A percentile compares a stretch with the other conserved stretches of the same genome.
phyloP scores from a whole-genome alignment of 352 stramenopile species.

The Pythium diclinum region DNA sequence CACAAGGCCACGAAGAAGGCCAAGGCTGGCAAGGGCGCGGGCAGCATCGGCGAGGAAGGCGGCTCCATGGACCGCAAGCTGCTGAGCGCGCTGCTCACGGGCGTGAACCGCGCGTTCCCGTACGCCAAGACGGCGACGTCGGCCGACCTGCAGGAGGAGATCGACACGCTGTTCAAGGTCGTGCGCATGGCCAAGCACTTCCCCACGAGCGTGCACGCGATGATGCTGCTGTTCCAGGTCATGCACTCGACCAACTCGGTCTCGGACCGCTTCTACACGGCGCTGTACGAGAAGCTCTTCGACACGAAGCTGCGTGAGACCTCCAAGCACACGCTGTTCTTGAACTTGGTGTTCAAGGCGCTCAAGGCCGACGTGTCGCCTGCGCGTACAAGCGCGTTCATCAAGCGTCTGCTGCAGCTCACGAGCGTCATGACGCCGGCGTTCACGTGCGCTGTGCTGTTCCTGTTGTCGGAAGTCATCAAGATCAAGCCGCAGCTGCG shows the following conservation, averaged over 20 bases:
- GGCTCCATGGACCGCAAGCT: constrained; percentile 91
- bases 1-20: constrained; percentile 44
- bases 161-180: constrained; percentile 80
- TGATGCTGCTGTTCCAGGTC: constrained; percentile 95
- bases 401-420: constrained; percentile 93
- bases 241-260: constrained; percentile 85
- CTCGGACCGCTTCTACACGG: constrained; percentile 96
- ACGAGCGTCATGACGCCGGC: constrained; percentile 76
- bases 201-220: constrained; percentile 94
- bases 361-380: constrained; percentile 93
- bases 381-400: constrained; percentile 86
- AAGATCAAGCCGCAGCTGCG: constrained; percentile 79
- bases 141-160: constrained; percentile 69
- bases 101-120: constrained; percentile 98
- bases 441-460: constrained; percentile 92
- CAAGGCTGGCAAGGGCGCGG: constrained; percentile 29
- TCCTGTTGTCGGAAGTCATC: constrained; percentile 94
- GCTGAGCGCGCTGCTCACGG: constrained; percentile 95
- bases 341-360: constrained; percentile 98
- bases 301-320: constrained; percentile 88
- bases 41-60: constrained; percentile 22
- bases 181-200: constrained; percentile 82
- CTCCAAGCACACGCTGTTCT: constrained; percentile 95
- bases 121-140: constrained; percentile 80
- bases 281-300: constrained; percentile 95